Evolutionary conservation across 768 basidiomycete genomes (phyloP), one percentile per base, ranked within the genome.

Genomic region (Pholiota conissans): DNA sequence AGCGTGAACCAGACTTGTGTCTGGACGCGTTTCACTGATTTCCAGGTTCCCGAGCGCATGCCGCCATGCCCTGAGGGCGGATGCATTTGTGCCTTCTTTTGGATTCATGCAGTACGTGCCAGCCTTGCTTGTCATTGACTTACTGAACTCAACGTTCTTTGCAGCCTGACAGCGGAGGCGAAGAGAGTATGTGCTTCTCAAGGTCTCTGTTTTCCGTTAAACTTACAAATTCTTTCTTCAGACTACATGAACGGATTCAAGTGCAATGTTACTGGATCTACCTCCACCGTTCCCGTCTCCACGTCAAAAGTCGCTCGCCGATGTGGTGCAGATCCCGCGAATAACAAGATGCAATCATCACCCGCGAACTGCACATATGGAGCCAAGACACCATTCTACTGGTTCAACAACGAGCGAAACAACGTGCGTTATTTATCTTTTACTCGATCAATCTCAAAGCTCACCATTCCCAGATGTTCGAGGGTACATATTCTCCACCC

Each of bases 231-330:
- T 46, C 52, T 40, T 13, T 39, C 45, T 5, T 58, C 52, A 85
- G 84, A 84, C 65, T 90, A 88, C 69, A 89, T 89, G 87, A 90
- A 84, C 52, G 86, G 84, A 3, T 90, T 89, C 78, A 79, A 80
- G 58, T 90, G 89, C 71, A 80, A 82, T 55, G 67, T 89, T 49
- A 84, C 82, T 0, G 73, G 74, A 29, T 75, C 83, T 2, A 82
- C 79, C 0, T 84, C 84, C 2, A 76, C 62, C 27, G 78, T 80
- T 2, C 67, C 79, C 0, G 72, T 88, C 11, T 85, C 86, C 0
- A 74, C 77, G 16, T 70, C 87, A 30, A 75, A 85, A 59, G 69
- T 89, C 14, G 72, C 89, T n/a, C 79, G 84, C 18, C 81, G 87
- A 29, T 91, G 89, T 58, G 87, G 85, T 0, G 76, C 78, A 6